A percentile compares a stretch with the other conserved stretches of the same genome.
Evolutionary conservation across 2,329 filamentous ascomycete genomes (phyloP).

Genomic region (Diaporthe ilicicola): DNA sequence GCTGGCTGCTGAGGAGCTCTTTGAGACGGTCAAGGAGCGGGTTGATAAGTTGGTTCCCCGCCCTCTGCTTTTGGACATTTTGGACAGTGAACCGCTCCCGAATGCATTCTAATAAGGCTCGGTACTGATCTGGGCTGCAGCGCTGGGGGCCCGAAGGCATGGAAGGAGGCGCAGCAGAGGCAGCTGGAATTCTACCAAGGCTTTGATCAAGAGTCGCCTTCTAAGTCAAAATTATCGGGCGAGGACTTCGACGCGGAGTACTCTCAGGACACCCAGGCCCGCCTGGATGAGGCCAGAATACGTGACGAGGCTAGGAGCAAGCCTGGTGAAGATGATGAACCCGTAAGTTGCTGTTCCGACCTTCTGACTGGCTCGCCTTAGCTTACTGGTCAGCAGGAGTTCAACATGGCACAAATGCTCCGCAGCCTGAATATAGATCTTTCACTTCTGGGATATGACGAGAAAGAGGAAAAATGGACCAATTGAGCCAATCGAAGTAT

Average conservation of each 20-base stretch:
- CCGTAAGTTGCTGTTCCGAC: neutral
- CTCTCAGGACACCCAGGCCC: neutral
- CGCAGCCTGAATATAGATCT: conserved; percentile 31
- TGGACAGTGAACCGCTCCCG: no score
- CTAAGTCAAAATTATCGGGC: neutral
- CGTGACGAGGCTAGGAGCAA: neutral
- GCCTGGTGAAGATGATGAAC: conserved; percentile 6
- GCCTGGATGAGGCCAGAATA: neutral
- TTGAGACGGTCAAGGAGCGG: conserved; percentile 34
- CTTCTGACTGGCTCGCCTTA: fast-evolving
- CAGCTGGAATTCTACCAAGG: conserved; percentile 30
- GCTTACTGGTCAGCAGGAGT: conserved; percentile 25
- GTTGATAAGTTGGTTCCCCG: conserved; percentile 28
- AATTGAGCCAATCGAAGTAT: neutral
- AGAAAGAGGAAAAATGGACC: conserved; percentile 30
- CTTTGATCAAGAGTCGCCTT: conserved; percentile 17
- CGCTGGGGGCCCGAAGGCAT: conserved; percentile 25
- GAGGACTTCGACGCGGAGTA: neutral
- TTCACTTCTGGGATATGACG: conserved; percentile 28
- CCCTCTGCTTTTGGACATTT: neutral
- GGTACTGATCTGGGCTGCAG: neutral
- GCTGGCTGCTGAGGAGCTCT: conserved; percentile 64
- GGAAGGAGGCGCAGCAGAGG: conserved; percentile 30
- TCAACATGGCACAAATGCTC: conserved; percentile 31
- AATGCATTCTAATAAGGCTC: fast-evolving